Conservation (phyloP, 768 basidiomycete species). For the Rhodosporidiobolus odoratus region DNA sequence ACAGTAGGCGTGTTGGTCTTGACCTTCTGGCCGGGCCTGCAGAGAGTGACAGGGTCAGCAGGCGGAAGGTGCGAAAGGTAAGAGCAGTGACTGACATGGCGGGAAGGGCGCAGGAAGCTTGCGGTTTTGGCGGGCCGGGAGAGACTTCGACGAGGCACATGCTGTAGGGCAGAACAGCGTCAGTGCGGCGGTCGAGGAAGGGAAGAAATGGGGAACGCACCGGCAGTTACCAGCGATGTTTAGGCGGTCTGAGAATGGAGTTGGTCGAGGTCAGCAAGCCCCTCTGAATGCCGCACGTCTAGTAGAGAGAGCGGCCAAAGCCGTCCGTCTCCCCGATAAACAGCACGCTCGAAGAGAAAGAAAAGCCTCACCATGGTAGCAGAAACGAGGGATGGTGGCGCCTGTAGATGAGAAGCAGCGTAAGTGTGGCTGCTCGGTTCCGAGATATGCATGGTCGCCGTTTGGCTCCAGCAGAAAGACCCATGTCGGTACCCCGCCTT, state of each 20-base stretch:
- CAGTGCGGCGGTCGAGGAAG: background rate
- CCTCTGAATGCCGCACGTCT: too few relatives aligned
- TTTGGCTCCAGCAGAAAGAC: too few relatives aligned
- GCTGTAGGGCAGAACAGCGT: slow-evolving; percentile 48
- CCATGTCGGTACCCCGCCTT: too few relatives aligned
- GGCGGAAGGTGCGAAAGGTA: background rate
- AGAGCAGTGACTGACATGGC: slow-evolving; percentile 69
- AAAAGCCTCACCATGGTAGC: too few relatives aligned
- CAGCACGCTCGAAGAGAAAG: too few relatives aligned
- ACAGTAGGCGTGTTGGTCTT: slow-evolving; percentile 45
- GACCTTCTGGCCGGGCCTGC: slow-evolving; percentile 44
- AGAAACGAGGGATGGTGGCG: slow-evolving; percentile 44
- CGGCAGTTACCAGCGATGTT: slow-evolving; percentile 98
- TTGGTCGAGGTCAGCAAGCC: too few relatives aligned
- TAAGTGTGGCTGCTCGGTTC: background rate
- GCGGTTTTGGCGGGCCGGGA: slow-evolving; percentile 40
- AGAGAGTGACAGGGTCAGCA: background rate
- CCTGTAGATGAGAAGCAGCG: slow-evolving; percentile 13
- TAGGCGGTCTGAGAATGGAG: too few relatives aligned
- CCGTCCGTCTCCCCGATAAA: too few relatives aligned
- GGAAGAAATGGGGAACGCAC: slow-evolving; percentile 46
- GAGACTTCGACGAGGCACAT: slow-evolving; percentile 98
- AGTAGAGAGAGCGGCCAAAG: too few relatives aligned
- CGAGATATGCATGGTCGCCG: background rate
- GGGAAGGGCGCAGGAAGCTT: slow-evolving; percentile 65